These are phyloP conservation scores for Coriolopsis trogii DNA, from an alignment of 1,284 basidiomycete genomes.

Conservation along the genomic window DNA sequence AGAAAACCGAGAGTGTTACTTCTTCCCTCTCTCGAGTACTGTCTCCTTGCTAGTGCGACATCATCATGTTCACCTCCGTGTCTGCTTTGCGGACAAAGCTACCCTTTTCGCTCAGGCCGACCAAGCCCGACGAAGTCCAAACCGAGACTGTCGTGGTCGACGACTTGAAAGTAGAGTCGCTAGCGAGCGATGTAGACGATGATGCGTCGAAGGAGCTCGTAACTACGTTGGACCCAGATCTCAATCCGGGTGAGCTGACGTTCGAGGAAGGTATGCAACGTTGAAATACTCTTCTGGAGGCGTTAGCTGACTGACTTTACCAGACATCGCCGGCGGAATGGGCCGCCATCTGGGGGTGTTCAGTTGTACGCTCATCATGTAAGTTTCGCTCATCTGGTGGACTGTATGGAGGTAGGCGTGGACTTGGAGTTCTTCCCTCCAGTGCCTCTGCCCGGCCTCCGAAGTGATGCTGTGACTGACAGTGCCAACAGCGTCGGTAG, in stretches of 20 bases:
- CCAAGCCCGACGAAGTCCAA: conserved; percentile 2
- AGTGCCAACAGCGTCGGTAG: conserved; percentile 43
- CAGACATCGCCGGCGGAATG: conserved; percentile 35
- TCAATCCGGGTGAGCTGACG: conserved; percentile 20
- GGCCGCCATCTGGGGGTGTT: conserved; percentile 36
- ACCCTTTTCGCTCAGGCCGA: conserved; percentile 4
- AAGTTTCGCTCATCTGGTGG: not conserved
- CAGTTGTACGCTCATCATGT: conserved; percentile 36
- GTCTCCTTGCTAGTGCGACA: too few relatives aligned
- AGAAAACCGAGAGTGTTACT: too few relatives aligned
- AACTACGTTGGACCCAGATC: conserved; percentile 9
- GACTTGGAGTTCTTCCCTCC: too few relatives aligned
- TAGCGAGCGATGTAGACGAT: conserved; percentile 9
- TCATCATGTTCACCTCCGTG: conserved; percentile 8
- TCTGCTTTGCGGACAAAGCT: conserved; percentile 11
- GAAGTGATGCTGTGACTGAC: not conserved
- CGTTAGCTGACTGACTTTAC: not conserved
- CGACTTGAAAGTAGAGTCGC: conserved; percentile 12
- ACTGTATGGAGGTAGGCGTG: too few relatives aligned
- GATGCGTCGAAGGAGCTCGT: conserved; percentile 15
- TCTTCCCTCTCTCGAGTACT: too few relatives aligned
- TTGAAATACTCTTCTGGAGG: not conserved
- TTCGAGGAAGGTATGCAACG: conserved; percentile 22
- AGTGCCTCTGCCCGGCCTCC: too few relatives aligned
- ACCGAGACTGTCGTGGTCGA: conserved; percentile 2